Conservation (phyloP, 2,329 filamentous ascomycete species). For the Thielaviopsis musarum region DNA sequence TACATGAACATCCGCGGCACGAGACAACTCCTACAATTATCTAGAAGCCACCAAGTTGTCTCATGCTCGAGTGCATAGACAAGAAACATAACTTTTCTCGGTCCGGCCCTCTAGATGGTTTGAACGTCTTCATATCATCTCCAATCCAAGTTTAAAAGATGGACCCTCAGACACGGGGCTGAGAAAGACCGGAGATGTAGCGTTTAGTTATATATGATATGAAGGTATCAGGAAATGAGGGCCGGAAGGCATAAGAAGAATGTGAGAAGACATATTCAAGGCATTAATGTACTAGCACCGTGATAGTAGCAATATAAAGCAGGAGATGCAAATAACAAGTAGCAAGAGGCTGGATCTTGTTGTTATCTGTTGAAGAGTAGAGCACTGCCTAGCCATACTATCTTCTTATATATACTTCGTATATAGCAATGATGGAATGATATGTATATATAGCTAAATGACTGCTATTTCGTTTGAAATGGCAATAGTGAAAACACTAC, state of each 20-base stretch:
- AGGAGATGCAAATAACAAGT: neutral
- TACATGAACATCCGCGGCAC: too few relatives aligned
- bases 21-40: neutral
- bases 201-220: neutral
- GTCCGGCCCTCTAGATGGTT: neutral
- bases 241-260: neutral
- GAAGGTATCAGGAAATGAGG: neutral
- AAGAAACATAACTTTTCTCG: neutral
- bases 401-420: neutral
- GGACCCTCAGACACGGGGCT: neutral
- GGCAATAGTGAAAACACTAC: too few relatives aligned
- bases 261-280: neutral
- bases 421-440: neutral
- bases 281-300: neutral
- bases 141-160: neutral
- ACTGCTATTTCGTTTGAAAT: neutral
- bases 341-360: neutral
- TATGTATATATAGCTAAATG: neutral
- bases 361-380: neutral
- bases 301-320: neutral
- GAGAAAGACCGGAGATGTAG: neutral
- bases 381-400: neutral
- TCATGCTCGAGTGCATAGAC: neutral
- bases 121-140: neutral
- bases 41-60: too few relatives aligned